These are phyloP conservation scores for Paraurostyla sp. DNA, from an alignment of 73 alveolate species.

Conservation along the genomic window DNA sequence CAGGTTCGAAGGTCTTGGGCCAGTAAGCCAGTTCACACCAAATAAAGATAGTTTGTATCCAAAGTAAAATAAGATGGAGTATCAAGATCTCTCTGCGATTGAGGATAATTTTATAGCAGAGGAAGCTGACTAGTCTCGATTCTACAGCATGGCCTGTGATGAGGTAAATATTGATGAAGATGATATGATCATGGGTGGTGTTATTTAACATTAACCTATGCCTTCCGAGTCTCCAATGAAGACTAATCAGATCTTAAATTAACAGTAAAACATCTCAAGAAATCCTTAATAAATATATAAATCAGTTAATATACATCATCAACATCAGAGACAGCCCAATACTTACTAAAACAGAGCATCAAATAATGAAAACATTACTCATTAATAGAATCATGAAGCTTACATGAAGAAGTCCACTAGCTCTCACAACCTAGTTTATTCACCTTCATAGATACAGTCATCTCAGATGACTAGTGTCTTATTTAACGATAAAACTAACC, in stretches of 20 bases:
- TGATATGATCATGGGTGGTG: neutral
- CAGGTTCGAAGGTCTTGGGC: no score
- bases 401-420: slow-evolving; percentile 29
- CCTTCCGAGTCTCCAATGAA: slow-evolving; percentile 40
- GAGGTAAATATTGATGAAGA: neutral
- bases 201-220: neutral
- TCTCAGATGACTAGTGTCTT: slow-evolving; percentile 37
- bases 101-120: neutral
- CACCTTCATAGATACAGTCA: slow-evolving; percentile 26
- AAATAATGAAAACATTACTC: no score
- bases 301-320: no score
- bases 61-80: no score
- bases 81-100: slow-evolving; percentile 4
- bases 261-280: neutral
- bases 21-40: no score
- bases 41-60: no score
- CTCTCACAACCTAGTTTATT: neutral
- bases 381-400: slow-evolving; percentile 30
- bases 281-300: neutral
- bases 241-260: neutral
- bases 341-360: no score
- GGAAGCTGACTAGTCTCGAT: slow-evolving; percentile 18
- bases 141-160: neutral
- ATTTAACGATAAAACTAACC: slow-evolving; percentile 33
- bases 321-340: no score